A percentile compares a stretch with the other conserved stretches of the same genome.
Evolutionary conservation across 108 stramenopile genomes (phyloP).

Genomic region (Poteriospumella lacustris): DNA sequence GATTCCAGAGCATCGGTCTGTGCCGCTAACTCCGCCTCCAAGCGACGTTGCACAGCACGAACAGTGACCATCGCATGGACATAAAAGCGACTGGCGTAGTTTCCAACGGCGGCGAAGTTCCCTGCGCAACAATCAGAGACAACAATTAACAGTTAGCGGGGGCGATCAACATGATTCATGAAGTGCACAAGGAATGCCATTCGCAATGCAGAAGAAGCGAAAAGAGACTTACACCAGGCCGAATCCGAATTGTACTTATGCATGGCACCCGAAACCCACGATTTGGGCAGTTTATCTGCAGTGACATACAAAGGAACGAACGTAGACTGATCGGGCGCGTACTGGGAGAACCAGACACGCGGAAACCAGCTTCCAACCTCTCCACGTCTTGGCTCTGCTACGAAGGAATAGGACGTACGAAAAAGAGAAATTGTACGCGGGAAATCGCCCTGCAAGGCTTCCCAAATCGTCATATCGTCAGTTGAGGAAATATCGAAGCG

Average conservation of each 20-base stretch:
- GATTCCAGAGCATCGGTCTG: conserved; percentile 16
- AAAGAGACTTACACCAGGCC: no score
- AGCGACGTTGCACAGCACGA: conserved; percentile 14
- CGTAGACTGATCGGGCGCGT: conserved; percentile 34
- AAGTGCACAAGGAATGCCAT: no score
- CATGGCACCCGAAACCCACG: background rate
- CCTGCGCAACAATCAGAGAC: no score
- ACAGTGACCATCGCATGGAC: conserved; percentile 28
- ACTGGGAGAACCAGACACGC: conserved; percentile 40
- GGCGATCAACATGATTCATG: no score
- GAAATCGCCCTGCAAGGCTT: conserved; percentile 22
- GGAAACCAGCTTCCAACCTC: conserved; percentile 28
- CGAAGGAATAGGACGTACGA: conserved; percentile 2
- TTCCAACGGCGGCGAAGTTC: conserved; percentile 45
- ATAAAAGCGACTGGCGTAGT: conserved; percentile 44
- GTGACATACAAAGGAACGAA: conserved; percentile 45
- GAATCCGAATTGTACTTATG: background rate
- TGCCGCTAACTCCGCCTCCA: conserved; percentile 35
- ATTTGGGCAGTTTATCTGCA: conserved; percentile 21
- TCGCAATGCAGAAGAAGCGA: no score
- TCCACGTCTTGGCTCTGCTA: conserved; percentile 36
- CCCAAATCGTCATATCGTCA: conserved; percentile 27
- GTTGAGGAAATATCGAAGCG: conserved; percentile 32
- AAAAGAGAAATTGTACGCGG: conserved; percentile 16
- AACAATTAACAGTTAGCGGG: no score